Conservation (phyloP, 768 basidiomycete species). For the Lactarius sanguifluus region DNA sequence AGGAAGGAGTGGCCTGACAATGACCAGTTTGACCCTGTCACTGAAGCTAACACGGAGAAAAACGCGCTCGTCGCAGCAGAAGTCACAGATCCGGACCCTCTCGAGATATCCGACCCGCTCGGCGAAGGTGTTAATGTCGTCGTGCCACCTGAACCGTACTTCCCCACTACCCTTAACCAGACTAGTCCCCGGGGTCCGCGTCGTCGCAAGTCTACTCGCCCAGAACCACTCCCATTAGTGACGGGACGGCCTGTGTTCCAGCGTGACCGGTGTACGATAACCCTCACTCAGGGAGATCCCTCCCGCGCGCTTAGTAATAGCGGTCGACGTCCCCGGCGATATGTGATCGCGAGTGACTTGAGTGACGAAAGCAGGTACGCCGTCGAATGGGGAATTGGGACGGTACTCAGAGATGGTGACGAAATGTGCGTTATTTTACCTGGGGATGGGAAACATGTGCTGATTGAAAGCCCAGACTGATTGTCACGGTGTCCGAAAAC, state of each 20-base stretch:
- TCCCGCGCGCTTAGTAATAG: slow-evolving; percentile 47
- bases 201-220: slow-evolving; percentile 61
- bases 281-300: slow-evolving; percentile 83
- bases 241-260: slow-evolving; percentile 84
- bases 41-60: slow-evolving; percentile 84
- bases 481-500: slow-evolving; percentile 91
- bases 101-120: slow-evolving; percentile 67
- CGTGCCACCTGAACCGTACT: slow-evolving; percentile 80
- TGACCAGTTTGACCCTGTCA: slow-evolving; percentile 72
- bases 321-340: slow-evolving; percentile 60
- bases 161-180: slow-evolving; percentile 67
- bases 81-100: slow-evolving; percentile 52
- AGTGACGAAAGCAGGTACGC: slow-evolving; percentile 94
- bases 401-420: slow-evolving; percentile 92
- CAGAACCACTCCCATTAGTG: slow-evolving; percentile 61
- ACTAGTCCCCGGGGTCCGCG: slow-evolving; percentile 39
- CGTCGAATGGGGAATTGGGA: slow-evolving; percentile 97
- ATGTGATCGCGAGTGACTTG: slow-evolving; percentile 92
- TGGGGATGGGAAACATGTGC: background rate
- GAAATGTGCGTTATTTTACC: slow-evolving; percentile 55
- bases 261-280: slow-evolving; percentile 89
- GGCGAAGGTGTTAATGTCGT: slow-evolving; percentile 93
- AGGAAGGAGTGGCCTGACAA: slow-evolving; percentile 59
- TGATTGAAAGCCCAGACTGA: slow-evolving; percentile 46
- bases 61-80: slow-evolving; percentile 62